phyloP scores from a whole-genome alignment of 2,329 filamentous ascomycete species.

The Colletotrichum brevisporum region DNA sequence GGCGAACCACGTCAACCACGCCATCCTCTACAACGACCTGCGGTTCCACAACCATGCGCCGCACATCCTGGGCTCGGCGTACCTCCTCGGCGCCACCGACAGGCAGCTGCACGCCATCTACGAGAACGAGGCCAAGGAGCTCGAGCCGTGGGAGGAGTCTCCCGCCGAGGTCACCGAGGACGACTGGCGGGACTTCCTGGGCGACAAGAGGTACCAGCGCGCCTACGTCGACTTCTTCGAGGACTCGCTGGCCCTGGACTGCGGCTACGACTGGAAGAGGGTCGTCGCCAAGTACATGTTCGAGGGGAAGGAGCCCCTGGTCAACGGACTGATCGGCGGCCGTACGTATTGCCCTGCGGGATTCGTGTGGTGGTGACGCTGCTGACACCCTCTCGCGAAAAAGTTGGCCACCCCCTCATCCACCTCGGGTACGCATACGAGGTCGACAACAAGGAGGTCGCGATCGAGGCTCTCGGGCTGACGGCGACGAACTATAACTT shows the following conservation, averaged over 20 bases:
- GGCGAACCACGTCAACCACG: conserved; percentile 92
- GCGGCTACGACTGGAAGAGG: conserved; percentile 87
- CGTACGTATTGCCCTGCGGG: conserved; percentile 68
- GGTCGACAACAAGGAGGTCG: conserved; percentile 85
- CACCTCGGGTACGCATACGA: conserved; percentile 96
- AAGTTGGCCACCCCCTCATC: conserved; percentile 92
- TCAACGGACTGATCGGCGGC: conserved; percentile 84
- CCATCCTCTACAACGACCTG: conserved; percentile 82
- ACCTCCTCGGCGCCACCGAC: conserved; percentile 82
- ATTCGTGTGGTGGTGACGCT: not conserved
- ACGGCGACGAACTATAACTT: conserved; percentile 71
- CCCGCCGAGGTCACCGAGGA: conserved; percentile 85
- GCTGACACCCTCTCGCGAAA: conserved; percentile 45
- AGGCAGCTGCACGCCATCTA: conserved; percentile 85
- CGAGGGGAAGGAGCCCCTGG: conserved; percentile 79
- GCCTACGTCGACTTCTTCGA: conserved; percentile 97
- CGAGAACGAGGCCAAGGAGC: conserved; percentile 77
- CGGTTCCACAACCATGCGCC: conserved; percentile 87
- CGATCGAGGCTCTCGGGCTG: conserved; percentile 88
- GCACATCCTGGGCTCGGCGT: conserved; percentile 87
- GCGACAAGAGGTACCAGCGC: conserved; percentile 85
- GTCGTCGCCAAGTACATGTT: conserved; percentile 85
- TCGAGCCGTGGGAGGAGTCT: conserved; percentile 87
- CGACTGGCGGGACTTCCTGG: conserved; percentile 91
- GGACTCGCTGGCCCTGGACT: conserved; percentile 81